Conservation (phyloP, 2,329 filamentous ascomycete genomes). For the Fusarium sp. region DNA sequence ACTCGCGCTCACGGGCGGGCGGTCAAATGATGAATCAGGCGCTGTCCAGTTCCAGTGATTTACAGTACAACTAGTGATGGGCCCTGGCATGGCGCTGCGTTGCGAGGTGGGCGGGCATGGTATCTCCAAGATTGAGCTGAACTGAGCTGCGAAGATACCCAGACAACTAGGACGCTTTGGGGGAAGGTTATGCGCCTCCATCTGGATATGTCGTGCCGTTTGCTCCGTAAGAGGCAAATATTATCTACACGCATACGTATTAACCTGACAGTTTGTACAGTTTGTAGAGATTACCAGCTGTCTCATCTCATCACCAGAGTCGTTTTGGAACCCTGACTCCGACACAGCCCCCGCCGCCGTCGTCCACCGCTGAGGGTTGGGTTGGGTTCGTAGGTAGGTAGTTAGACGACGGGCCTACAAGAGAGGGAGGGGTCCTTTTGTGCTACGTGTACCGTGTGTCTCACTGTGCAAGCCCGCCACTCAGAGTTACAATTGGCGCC, state of each 20-base stretch:
- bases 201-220: background rate
- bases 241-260: background rate
- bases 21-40: constrained; percentile 19
- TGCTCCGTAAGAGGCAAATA: background rate
- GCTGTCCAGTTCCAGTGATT: constrained; percentile 17
- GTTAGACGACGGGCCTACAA: background rate
- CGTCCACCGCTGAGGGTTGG: constrained; percentile 1
- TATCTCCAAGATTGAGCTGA: background rate
- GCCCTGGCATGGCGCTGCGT: background rate
- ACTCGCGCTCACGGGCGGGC: background rate
- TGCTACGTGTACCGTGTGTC: constrained; percentile 13
- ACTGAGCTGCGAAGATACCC: background rate
- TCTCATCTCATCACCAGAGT: constrained; percentile 9
- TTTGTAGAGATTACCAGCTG: background rate
- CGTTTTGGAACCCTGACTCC: background rate
- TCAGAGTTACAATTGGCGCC: background rate
- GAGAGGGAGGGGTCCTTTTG: background rate
- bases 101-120: background rate
- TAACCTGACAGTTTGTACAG: background rate
- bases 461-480: constrained; percentile 18
- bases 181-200: background rate
- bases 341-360: constrained; percentile 19
- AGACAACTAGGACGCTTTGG: background rate
- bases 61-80: background rate
- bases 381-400: background rate